Percentiles rank a stretch among this genome's conserved stretches.
Evolutionary conservation across 2,329 filamentous ascomycete species (phyloP).

Genomic region (Fusarium duplospermum): DNA sequence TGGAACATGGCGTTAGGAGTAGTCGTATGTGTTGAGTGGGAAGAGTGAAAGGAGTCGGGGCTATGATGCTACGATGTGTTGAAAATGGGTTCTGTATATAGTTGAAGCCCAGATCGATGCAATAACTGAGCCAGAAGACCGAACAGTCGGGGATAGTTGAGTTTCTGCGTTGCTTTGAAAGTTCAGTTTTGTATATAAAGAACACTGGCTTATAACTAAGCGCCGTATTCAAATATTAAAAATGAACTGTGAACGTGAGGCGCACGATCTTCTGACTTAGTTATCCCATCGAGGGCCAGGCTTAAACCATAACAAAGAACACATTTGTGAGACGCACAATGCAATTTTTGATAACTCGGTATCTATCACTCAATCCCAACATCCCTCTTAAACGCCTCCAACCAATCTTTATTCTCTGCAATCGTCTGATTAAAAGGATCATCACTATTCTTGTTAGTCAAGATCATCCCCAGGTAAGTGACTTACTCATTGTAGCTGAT

Average conservation of each 20-base stretch:
- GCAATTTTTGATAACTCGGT: background rate
- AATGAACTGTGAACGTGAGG: too few species aligned
- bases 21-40: background rate
- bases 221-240: too few species aligned
- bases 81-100: background rate
- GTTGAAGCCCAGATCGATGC: background rate
- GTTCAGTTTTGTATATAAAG: too few species aligned
- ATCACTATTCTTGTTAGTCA: constrained; percentile 30
- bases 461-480: rapidly evolving
- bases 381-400: constrained; percentile 39
- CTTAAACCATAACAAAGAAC: too few species aligned
- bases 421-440: constrained; percentile 43
- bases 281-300: too few species aligned
- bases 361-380: constrained; percentile 29
- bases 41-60: too few species aligned
- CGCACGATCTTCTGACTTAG: too few species aligned
- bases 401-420: constrained; percentile 42
- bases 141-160: too few species aligned
- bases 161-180: too few species aligned
- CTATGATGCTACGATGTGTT: background rate
- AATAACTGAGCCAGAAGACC: too few species aligned
- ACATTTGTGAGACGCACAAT: too few species aligned
- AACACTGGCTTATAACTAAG: too few species aligned
- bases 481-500: constrained; percentile 44
- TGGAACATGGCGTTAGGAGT: background rate